A percentile compares a stretch with the other conserved stretches of the same genome.
Conservation (phyloP, 1,284 basidiomycete species). For the Afroboletus lepidellus region DNA sequence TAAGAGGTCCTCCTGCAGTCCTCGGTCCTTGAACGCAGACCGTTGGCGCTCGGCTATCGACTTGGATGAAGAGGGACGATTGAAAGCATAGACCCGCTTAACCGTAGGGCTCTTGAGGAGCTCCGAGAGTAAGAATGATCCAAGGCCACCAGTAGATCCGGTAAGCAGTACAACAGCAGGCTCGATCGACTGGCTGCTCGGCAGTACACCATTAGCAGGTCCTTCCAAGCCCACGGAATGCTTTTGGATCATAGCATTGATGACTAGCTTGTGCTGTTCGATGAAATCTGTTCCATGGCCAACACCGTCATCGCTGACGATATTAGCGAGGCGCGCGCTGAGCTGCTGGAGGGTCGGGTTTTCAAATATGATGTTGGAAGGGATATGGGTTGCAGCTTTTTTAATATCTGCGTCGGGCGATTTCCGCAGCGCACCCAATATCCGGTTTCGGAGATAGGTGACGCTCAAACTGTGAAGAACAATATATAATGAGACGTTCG, state of each 20-base stretch:
- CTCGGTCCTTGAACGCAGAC: conserved; percentile 1
- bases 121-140: not conserved
- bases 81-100: conserved; percentile 3
- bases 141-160: conserved; percentile 28
- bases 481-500: too few relatives aligned
- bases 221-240: not conserved
- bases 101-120: not conserved
- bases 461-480: conserved; percentile 29
- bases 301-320: conserved; percentile 8
- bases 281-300: conserved; percentile 1
- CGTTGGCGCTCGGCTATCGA: not conserved
- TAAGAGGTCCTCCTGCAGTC: not conserved
- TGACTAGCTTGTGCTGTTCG: conserved; percentile 10
- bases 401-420: conserved; percentile 16
- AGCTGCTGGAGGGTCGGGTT: conserved; percentile 27
- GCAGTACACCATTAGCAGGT: not conserved
- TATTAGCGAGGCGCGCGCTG: conserved; percentile 9
- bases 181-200: not conserved
- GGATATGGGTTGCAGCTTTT: conserved; percentile 10
- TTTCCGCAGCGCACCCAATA: conserved; percentile 28
- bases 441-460: conserved; percentile 35
- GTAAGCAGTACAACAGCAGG: conserved; percentile 26
- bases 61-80: not conserved
- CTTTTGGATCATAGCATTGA: conserved; percentile 20
- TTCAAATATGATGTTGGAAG: conserved; percentile 28